A percentile compares a stretch with the other conserved stretches of the same genome.
These are phyloP conservation scores for Diversispora epigaea DNA, from an alignment of 192 early-diverging fungal genomes.

Conservation along the genomic window DNA sequence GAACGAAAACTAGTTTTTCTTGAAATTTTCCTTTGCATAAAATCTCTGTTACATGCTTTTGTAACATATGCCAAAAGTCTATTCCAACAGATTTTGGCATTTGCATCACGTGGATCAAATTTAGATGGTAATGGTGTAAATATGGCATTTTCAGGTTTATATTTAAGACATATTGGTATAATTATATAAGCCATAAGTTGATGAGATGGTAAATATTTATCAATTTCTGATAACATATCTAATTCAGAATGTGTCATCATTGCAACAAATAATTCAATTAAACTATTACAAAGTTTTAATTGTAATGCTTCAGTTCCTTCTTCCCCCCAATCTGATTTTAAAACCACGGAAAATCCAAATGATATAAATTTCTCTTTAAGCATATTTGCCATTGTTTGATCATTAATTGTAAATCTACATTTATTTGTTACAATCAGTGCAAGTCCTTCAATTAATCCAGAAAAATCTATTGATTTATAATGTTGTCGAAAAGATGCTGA, in stretches of 20 bases:
- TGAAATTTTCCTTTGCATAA: not conserved
- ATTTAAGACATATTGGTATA: slow-evolving; percentile 52
- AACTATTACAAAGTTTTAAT: slow-evolving; percentile 40
- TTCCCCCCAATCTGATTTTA: slow-evolving; percentile 49
- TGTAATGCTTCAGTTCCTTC: slow-evolving; percentile 34
- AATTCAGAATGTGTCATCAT: slow-evolving; percentile 48
- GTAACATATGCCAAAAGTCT: slow-evolving; percentile 17
- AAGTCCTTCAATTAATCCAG: slow-evolving; percentile 49
- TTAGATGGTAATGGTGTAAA: slow-evolving; percentile 36
- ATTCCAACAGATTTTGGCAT: slow-evolving; percentile 17
- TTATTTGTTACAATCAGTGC: slow-evolving; percentile 39
- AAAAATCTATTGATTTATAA: slow-evolving; percentile 50
- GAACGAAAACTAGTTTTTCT: no score
- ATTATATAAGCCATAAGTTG: slow-evolving; percentile 49
- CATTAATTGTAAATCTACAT: slow-evolving; percentile 35
- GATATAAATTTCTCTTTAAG: slow-evolving; percentile 46
- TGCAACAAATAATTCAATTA: slow-evolving; percentile 52
- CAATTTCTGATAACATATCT: slow-evolving; percentile 48
- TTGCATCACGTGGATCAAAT: slow-evolving; percentile 26
- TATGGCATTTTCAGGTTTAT: slow-evolving; percentile 41
- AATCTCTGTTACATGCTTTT: slow-evolving; percentile 14
- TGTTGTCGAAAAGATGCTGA: slow-evolving; percentile 36
- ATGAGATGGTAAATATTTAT: slow-evolving; percentile 44
- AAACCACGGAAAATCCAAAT: slow-evolving; percentile 40
- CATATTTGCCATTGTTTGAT: slow-evolving; percentile 38